Evolutionary conservation across 2,329 filamentous ascomycete species (phyloP).

Genomic region (Coniochaeta ligniaria): DNA sequence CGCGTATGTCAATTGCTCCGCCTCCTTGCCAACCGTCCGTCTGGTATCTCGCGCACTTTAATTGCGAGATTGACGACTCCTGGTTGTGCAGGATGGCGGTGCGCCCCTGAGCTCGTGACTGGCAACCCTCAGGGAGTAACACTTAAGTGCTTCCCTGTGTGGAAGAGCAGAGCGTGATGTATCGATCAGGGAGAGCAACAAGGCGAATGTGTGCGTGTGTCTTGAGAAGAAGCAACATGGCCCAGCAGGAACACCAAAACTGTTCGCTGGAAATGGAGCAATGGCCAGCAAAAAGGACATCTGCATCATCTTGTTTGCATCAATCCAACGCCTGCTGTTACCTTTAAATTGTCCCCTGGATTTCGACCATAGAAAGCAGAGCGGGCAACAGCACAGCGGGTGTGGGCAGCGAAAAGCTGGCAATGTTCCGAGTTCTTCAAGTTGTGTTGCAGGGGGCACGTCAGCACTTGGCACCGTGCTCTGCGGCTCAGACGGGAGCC

Average conservation of each 20-base stretch:
- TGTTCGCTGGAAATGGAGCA: neutral
- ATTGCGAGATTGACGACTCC: constrained; percentile 2
- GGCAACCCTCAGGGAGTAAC: neutral
- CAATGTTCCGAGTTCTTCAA: neutral
- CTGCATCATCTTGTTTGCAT: constrained; percentile 1
- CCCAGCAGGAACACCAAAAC: neutral
- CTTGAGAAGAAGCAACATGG: neutral
- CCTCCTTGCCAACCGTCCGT: constrained; percentile 11
- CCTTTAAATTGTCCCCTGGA: neutral
- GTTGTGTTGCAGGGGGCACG: neutral
- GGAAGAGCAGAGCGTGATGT: neutral
- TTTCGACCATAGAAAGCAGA: neutral
- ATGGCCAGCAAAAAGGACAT: neutral
- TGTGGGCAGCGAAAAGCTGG: neutral
- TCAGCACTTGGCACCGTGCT: neutral
- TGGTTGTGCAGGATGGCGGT: neutral
- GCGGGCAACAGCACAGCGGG: constrained; percentile 1
- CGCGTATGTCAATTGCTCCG: constrained; percentile 11
- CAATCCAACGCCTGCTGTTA: neutral
- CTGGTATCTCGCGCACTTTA: constrained; percentile 9
- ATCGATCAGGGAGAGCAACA: constrained; percentile 3
- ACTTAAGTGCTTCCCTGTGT: neutral
- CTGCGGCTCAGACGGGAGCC: neutral
- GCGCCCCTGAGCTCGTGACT: neutral
- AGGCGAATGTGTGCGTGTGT: neutral